Conservation (phyloP, 1,139 yeast species). For the Candida sp. region DNA sequence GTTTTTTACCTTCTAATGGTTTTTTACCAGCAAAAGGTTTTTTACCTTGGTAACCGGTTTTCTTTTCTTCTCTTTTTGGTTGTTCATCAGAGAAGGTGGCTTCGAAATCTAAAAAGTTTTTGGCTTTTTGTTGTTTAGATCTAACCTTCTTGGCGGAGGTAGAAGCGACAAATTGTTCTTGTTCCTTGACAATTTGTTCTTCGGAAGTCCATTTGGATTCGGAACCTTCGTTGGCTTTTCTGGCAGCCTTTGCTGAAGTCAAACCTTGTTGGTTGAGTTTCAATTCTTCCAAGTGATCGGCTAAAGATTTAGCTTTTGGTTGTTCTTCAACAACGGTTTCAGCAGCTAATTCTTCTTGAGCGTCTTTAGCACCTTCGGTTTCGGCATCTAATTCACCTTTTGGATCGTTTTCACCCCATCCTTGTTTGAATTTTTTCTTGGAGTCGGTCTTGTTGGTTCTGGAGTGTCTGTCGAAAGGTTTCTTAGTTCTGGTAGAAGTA, state of each 20-base stretch:
- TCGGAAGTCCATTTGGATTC: conserved; percentile 59
- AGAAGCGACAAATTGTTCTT: conserved; percentile 54
- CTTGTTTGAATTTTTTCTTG: conserved; percentile 74
- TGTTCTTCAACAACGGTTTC: conserved; percentile 35
- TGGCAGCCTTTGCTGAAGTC: conserved; percentile 37
- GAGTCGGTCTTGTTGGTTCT: conserved; percentile 83
- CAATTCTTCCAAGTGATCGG: conserved; percentile 70
- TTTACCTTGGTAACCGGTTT: conserved; percentile 1
- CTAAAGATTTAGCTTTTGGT: conserved; percentile 56
- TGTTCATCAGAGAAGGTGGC: conserved; percentile 59
- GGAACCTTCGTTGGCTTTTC: conserved; percentile 60
- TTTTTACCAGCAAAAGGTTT: conserved; percentile 44
- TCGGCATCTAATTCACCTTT: conserved; percentile 38
- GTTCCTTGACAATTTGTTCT: conserved; percentile 59
- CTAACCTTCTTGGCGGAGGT: conserved; percentile 58
- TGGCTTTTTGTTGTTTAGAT: conserved; percentile 64
- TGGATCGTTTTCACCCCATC: conserved; percentile 83
- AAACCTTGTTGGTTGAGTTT: conserved; percentile 45
- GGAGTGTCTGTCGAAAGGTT: conserved; percentile 78
- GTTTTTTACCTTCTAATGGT: conserved; percentile 44
- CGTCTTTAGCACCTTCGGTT: conserved; percentile 3
- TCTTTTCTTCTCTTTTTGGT: conserved; percentile 5
- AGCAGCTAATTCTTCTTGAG: conserved; percentile 33
- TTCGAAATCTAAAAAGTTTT: conserved; percentile 64
- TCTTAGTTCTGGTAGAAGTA: conserved; percentile 56